Base-by-base conservation (phyloP, 495 filamentous ascomycete species). In the Pseudevernia furfuracea region DNA sequence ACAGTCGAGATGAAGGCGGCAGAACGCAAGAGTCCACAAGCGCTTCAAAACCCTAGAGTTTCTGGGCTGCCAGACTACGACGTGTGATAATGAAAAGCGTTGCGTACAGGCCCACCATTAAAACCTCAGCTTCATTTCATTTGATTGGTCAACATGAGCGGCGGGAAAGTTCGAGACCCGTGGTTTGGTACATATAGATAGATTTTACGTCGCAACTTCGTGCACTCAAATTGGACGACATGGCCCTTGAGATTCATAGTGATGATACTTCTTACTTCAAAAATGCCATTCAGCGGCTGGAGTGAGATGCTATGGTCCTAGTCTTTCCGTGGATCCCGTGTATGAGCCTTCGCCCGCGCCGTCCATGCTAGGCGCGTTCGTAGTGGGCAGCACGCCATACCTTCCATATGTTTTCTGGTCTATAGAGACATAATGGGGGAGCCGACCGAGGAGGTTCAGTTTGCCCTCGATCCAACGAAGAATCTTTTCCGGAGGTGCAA, bases 371-470 rank as follows among this genome's bases (percentile, higher is more conserved):
- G 74, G 63, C 53, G 74, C 77, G 25, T 66, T 79, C 37, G 77
- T 79, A 0, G 84, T 84, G 3, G 92, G 92, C 28, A 97, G 77
- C 23, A 97, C 89, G 1, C 92, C 92, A 71, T 93, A 96, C 57
- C 92, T 82, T n/a, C 92, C 92, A 71, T 91, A 95, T n/a, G 89
- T 95, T 82, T 95, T 96, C 72, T 96, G 92, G 71, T 97, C 92
- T 17, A 97, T 84, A 25, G 88, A 92, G 21, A 97, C 86, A 70
- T 95, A 97, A 74, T 93, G 88, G 21, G 92, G 91, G 44, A 96
- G 74, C 63, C 89, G 80, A 19, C 85, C 89, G 5, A 95, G 78
- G 25, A 96, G 81, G 67, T 96, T 93, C 60, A 95, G 70, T 73
- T 90, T 95, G 25, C 83, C 82, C 75, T 97, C 92, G 59, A 96